Percentiles rank a stretch among this genome's conserved stretches.
Conservation (phyloP, 495 filamentous ascomycete species). For the Symbiotaphrina buchneri region DNA sequence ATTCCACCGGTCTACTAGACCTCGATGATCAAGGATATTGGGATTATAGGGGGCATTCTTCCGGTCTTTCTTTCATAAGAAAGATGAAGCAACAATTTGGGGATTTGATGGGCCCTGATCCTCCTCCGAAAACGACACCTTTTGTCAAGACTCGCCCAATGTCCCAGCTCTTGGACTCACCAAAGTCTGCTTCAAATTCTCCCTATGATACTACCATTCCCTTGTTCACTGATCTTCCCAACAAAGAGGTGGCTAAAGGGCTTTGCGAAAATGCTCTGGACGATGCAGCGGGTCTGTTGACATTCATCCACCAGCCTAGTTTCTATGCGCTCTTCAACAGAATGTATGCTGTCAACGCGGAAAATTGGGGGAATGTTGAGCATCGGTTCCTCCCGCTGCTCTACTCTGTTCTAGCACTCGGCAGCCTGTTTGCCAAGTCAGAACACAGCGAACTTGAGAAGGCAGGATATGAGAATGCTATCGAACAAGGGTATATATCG, state of each 20-base stretch:
- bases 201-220: constrained; percentile 26
- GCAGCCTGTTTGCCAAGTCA: constrained; percentile 51
- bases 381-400: constrained; percentile 64
- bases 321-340: constrained; percentile 61
- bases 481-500: constrained; percentile 3
- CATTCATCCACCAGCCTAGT: constrained; percentile 71
- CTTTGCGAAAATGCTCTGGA: constrained; percentile 62
- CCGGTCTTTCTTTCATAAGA: constrained; percentile 66
- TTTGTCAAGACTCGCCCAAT: constrained; percentile 16
- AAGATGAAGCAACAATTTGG: constrained; percentile 74
- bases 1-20: constrained; percentile 70
- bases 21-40: constrained; percentile 79
- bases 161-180: constrained; percentile 43
- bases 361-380: constrained; percentile 50
- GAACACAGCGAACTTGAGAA: constrained; percentile 6
- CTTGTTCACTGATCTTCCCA: constrained; percentile 46
- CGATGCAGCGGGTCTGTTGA: constrained; percentile 62
- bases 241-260: constrained; percentile 36
- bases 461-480: constrained; percentile 4
- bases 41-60: constrained; percentile 91
- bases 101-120: constrained; percentile 25
- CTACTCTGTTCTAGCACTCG: constrained; percentile 67
- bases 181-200: constrained; percentile 40
- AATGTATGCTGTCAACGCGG: constrained; percentile 43
- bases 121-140: constrained; percentile 9